Percentiles rank a stretch among this genome's conserved stretches.
These are phyloP conservation scores for Fusarium xylarioides DNA, from an alignment of 2,329 filamentous ascomycete genomes.

Conservation along the genomic window DNA sequence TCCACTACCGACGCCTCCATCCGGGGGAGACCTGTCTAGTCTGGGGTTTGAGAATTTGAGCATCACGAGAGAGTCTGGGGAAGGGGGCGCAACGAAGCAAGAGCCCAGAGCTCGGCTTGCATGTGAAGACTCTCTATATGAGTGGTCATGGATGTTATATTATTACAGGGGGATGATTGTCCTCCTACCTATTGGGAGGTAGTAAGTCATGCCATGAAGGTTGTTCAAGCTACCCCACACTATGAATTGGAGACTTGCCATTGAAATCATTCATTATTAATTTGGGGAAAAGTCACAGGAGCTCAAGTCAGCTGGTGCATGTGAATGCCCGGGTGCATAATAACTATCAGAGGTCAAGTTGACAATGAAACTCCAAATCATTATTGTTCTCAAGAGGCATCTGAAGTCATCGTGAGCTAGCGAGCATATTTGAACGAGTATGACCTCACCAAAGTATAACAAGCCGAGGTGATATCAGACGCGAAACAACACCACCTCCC, in stretches of 20 bases:
- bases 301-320: neutral
- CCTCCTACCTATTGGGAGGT: neutral
- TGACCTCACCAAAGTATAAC: neutral
- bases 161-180: neutral
- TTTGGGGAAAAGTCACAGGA: neutral
- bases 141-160: neutral
- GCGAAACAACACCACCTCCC: conserved; percentile 12
- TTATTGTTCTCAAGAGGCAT: neutral
- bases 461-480: conserved; percentile 9
- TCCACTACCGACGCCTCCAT: conserved; percentile 17
- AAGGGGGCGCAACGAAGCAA: conserved; percentile 6
- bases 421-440: neutral
- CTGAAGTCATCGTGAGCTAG: neutral
- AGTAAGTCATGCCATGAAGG: neutral
- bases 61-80: conserved; percentile 12
- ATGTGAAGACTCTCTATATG: conserved; percentile 6
- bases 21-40: neutral
- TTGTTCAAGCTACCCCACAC: neutral
- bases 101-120: conserved; percentile 9
- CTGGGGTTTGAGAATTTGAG: conserved; percentile 5
- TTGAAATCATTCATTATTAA: neutral
- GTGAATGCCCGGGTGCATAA: neutral
- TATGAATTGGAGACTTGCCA: neutral
- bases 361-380: neutral
- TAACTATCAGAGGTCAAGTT: neutral